Evolutionary conservation across 2,329 filamentous ascomycete species (phyloP).

Genomic region (Beauveria asiatica): DNA sequence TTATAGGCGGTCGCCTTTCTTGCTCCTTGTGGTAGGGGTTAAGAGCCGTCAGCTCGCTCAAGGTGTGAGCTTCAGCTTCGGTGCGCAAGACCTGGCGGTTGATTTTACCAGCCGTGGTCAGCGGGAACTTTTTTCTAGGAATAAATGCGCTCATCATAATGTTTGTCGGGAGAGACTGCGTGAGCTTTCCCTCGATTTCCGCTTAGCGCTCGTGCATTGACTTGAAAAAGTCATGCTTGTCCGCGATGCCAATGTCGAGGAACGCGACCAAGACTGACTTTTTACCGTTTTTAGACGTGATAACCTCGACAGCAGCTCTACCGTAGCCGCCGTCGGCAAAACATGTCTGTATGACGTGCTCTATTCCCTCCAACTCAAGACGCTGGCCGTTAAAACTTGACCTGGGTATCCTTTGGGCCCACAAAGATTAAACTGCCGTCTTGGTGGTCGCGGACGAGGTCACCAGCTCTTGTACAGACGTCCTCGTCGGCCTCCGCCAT

Average conservation of each 20-base stretch:
- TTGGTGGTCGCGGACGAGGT: slow-evolving; percentile 30
- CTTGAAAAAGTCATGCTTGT: neutral
- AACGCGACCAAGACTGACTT: neutral
- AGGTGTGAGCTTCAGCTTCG: neutral
- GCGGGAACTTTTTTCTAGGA: neutral
- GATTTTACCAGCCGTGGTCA: slow-evolving; percentile 3
- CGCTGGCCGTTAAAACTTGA: slow-evolving; percentile 49
- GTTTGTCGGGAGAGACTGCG: slow-evolving; percentile 1
- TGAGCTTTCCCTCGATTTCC: neutral
- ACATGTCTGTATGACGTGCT: slow-evolving; percentile 10
- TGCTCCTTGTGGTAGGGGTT: neutral
- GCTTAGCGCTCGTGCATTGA: neutral
- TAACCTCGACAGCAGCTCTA: neutral
- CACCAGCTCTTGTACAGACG: slow-evolving; percentile 18
- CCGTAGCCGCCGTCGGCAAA: neutral
- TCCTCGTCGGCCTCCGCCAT: slow-evolving; percentile 14
- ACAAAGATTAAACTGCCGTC: slow-evolving; percentile 30
- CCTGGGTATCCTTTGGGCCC: slow-evolving; percentile 44
- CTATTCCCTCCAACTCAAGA: slow-evolving; percentile 31
- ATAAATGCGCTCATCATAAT: slow-evolving; percentile 2
- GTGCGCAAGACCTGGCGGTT: neutral
- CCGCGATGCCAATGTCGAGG: neutral
- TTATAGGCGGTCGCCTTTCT: neutral
- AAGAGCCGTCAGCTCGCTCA: neutral
- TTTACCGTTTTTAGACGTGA: neutral